Percentiles rank a stretch among this genome's conserved stretches.
Evolutionary conservation across 1,139 yeast species (phyloP).

Genomic region (Suhomyces wounanorum): DNA sequence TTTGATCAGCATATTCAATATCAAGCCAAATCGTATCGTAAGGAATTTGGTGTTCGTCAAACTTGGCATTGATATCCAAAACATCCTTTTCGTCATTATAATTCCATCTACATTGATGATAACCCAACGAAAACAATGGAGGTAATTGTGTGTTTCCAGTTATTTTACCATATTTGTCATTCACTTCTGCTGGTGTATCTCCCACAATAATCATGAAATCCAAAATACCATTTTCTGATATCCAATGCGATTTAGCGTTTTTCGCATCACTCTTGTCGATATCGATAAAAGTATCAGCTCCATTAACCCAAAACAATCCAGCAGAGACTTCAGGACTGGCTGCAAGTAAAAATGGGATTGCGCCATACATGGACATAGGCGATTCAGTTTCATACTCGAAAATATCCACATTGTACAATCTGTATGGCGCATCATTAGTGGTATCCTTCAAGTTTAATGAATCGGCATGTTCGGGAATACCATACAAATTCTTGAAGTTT

Average conservation of each 20-base stretch:
- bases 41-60: slow-evolving; percentile 78
- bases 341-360: slow-evolving; percentile 85
- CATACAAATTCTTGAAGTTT: slow-evolving; percentile 68
- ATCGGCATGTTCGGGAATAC: slow-evolving; percentile 96
- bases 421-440: slow-evolving; percentile 61
- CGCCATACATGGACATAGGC: slow-evolving; percentile 89
- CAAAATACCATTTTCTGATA: slow-evolving; percentile 83
- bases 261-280: slow-evolving; percentile 42
- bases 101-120: slow-evolving; percentile 92
- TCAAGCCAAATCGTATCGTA: slow-evolving; percentile 96
- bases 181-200: slow-evolving; percentile 59
- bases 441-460: slow-evolving; percentile 74
- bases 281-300: slow-evolving; percentile 91
- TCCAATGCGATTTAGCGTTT: slow-evolving; percentile 74
- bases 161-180: slow-evolving; percentile 63
- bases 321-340: slow-evolving; percentile 58
- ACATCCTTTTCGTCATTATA: slow-evolving; percentile 88
- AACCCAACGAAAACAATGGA: slow-evolving; percentile 76
- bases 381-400: slow-evolving; percentile 88
- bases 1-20: slow-evolving; percentile 83
- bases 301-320: slow-evolving; percentile 89
- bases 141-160: slow-evolving; percentile 83
- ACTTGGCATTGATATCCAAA: slow-evolving; percentile 60
- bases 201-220: slow-evolving; percentile 76
- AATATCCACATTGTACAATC: slow-evolving; percentile 89